Base-by-base conservation (phyloP, 176 grass and related monocot genomes). In the Elaeis guineensis region DNA sequence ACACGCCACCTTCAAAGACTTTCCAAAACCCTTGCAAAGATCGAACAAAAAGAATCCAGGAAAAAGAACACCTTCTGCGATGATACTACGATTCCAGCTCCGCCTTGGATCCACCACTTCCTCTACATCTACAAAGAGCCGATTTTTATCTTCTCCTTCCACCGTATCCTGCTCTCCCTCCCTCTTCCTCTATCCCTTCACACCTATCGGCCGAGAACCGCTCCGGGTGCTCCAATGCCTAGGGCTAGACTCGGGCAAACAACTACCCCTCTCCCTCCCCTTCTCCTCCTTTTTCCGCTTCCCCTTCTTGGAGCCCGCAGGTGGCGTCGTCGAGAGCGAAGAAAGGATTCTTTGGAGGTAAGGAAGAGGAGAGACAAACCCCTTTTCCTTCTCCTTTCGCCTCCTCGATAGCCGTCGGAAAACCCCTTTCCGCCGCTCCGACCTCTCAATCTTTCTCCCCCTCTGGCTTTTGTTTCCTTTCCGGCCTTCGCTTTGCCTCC, bases 401-500 rank as follows among this genome's bases (percentile, higher is more conserved):
- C 35, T 8, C 35, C 1, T 0, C 35, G 35, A 12, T 44, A 8
- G 35, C 35, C 35, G 8, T 2, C 9, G 9, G 35, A 44, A 14
- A 44, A 44, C 7, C 35, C 8, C 35, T 44, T 44, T 44, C 35
- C 35, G 11, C 35, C 9, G 35, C 35, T 44, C 35, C 35, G 11
- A 52, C 28, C 21, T 26, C 58, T 26, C 55, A 22, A 17, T 35
- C 15, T 2, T 17, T 16, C 25, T 51, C 16, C 4, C 17, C 68
- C 16, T 52, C 17, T 52, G 3, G 55, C 44, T 59, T 16, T 25
- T 1, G 29, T 15, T 69, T 61, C 51, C 21, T 28, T 51, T 62
- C 54, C 12, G 65, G 57, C 65, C 64, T 50, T 70, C 66, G 30
- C 65, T 63, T 77, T 57, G 21, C 66, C 70, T 77, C 63, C 65